phyloP scores from a whole-genome alignment of 2,329 filamentous ascomycete species.

The Clarireedia paspali region DNA sequence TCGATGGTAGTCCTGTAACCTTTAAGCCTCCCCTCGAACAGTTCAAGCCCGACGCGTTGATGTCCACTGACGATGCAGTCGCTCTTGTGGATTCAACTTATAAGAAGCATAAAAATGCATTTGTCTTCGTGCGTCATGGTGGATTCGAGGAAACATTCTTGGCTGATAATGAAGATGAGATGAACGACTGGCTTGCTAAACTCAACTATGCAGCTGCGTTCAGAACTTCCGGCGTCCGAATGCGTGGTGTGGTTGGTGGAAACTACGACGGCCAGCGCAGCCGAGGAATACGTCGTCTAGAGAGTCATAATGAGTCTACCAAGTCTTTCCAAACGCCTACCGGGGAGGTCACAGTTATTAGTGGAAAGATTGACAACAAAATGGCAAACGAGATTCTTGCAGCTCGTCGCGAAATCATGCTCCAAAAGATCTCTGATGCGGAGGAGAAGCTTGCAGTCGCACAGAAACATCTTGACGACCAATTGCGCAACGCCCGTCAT shows the following conservation, averaged over 20 bases:
- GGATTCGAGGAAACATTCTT: constrained; percentile 85
- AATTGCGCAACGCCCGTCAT: constrained; percentile 84
- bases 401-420: constrained; percentile 75
- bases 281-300: constrained; percentile 63
- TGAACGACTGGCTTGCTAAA: constrained; percentile 95
- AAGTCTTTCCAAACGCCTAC: constrained; percentile 60
- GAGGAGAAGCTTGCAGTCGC: constrained; percentile 67
- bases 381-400: constrained; percentile 80
- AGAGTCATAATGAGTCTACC: constrained; percentile 40
- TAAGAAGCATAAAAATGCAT: constrained; percentile 92
- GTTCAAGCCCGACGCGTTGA: constrained; percentile 88
- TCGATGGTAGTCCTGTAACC: constrained; percentile 68
- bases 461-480: constrained; percentile 72
- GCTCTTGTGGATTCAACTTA: constrained; percentile 81
- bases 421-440: constrained; percentile 73
- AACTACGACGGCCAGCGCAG: constrained; percentile 77
- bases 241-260: constrained; percentile 78
- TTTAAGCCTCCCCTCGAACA: constrained; percentile 86
- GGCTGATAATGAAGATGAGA: constrained; percentile 81
- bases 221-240: constrained; percentile 81
- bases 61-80: constrained; percentile 90
- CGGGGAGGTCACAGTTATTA: constrained; percentile 66
- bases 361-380: constrained; percentile 68
- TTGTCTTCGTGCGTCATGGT: constrained; percentile 80
- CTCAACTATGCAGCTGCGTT: constrained; percentile 96